Base-by-base conservation (phyloP, 768 basidiomycete genomes). In the Mycena galericulata region DNA sequence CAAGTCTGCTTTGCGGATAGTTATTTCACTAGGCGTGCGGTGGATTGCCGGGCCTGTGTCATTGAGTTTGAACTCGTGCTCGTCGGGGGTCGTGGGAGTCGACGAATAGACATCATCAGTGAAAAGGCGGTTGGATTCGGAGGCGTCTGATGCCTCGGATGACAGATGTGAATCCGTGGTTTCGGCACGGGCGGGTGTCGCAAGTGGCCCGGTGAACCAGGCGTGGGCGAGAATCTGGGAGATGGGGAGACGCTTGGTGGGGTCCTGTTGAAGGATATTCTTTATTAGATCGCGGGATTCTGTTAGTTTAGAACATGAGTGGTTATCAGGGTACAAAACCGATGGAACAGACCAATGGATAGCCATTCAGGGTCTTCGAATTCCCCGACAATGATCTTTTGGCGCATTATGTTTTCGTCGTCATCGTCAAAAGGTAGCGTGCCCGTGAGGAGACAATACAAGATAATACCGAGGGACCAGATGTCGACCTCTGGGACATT, bases 321-420 rank as follows among this genome's bases (percentile, higher is more conserved):
- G n/a, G n/a, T n/a, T n/a, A n/a, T n/a, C n/a, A n/a, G n/a, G n/a
- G n/a, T n/a, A n/a, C 47, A 34, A 32, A 65, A 46, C 30, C 45
- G 40, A 27, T 15, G 38, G 8, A 18, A 75, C 84, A 62, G 78
- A 97, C 97, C 95, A 74, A 86, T 80, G 30, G 95, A 94, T 20
- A 99, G 83, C 96, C 97, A 99, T 65, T 90, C 88, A 9, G 96
- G 96, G 75, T 98, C 94, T 69, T 97, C 95, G 75, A 93, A 99
- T 49, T 92, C 90, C 18, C 92, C 95, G 69, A 89, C 83, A 59
- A 96, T 89, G 68, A 99, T 93, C 79, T 93, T 92, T 58, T 85
- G 82, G 68, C 91, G 91, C 95, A 97, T 97, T 15, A 91, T 77
- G 43, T 79, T 78, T 79, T 96, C 94, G 76, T 96, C 91, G 64